Base-by-base conservation (phyloP, 1,139 yeast species). In the Candida freyschussii region DNA sequence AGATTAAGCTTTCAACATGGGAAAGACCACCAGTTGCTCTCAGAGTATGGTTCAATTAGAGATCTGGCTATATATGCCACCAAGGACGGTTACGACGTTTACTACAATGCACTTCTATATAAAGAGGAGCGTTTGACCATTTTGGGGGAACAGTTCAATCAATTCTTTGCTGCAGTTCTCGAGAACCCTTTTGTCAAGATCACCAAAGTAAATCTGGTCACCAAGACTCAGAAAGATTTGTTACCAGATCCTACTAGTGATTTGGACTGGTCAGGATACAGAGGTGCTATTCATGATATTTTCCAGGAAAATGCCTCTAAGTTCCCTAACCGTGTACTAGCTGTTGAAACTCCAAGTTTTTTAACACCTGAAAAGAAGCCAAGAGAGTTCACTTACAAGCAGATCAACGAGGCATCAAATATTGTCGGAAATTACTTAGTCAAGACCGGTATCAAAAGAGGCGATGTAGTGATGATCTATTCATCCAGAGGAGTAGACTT, bases 401-500 rank as follows among this genome's bases (percentile, higher is more conserved):
- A 87, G 55, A 89, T 91, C 49, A 78, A 91, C 56, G 82, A 85
- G 56, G 91, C 96, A 2, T 87, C 97, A n/a, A 91, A 93, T 51
- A 72, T 87, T 20, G 87, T 91, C 13, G 97, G 96, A 24, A 93
- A 91, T 58, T 83, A 85, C 52, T 71, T 91, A 50, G 78, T 85
- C 41, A 63, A 72, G 26, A 74, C 83, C 3, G 97, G 98, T 9
- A 80, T 91, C 52, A 69, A 75, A 45, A 72, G 82, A 50, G 98
- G 97, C 30, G 97, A 91, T 56, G 87, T 91, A 17, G 97, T 91
- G 15, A 89, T 87, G 94, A 89, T 93, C 43, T 91, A 93, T 57
- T 96, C 98, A 19, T 84, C 91, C 52, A 78, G 99, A 62, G 96
- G 97, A 45, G 98, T 91, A 10, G 99, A 91, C 56, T 69, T 91